A percentile compares a stretch with the other conserved stretches of the same genome.
Evolutionary conservation across 2,329 filamentous ascomycete genomes (phyloP).

Genomic region (Xylaria sp.): DNA sequence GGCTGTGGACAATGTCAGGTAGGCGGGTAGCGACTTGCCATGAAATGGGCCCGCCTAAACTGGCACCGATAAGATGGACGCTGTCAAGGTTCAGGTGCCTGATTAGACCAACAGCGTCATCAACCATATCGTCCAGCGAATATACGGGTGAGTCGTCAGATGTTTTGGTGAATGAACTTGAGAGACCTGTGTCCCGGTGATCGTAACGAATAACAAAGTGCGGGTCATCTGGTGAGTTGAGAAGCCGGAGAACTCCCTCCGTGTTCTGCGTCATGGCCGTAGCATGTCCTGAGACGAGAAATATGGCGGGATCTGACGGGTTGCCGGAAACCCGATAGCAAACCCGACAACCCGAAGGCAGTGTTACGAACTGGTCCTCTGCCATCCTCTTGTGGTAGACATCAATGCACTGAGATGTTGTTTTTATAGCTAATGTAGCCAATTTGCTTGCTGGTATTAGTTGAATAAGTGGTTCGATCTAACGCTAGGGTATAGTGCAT

Average conservation of each 20-base stretch:
- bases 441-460: no score
- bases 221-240: conserved; percentile 33
- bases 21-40: conserved; percentile 40
- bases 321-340: conserved; percentile 47
- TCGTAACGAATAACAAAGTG: conserved; percentile 29
- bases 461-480: background rate
- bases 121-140: conserved; percentile 43
- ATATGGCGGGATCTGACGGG: conserved; percentile 41
- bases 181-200: conserved; percentile 29
- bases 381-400: background rate
- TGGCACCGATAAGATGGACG: conserved; percentile 44
- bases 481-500: background rate
- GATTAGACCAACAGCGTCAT: conserved; percentile 44
- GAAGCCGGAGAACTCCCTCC: conserved; percentile 36
- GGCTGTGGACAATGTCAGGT: conserved; percentile 36
- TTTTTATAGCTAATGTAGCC: background rate
- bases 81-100: conserved; percentile 42
- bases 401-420: background rate
- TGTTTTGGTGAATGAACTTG: conserved; percentile 38
- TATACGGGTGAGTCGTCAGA: conserved; percentile 37
- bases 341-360: conserved; percentile 44
- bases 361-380: conserved; percentile 43
- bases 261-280: conserved; percentile 44
- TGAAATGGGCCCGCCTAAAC: conserved; percentile 44
- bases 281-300: conserved; percentile 23